These are phyloP conservation scores for Monosporascus sp. DNA, from an alignment of 2,329 filamentous ascomycete species.

Conservation along the genomic window DNA sequence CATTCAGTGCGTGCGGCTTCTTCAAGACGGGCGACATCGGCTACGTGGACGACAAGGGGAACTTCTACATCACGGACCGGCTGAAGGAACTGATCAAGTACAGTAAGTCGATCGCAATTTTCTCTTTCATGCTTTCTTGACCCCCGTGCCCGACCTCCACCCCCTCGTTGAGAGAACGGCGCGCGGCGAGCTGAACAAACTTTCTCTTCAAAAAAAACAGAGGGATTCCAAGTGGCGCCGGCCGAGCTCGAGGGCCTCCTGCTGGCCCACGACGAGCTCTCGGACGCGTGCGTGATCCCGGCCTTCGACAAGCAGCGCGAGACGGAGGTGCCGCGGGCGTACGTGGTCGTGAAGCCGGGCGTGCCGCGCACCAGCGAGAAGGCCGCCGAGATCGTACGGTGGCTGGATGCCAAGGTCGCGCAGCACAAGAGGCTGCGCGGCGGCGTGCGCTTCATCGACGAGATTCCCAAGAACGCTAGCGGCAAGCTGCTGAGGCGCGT, in stretches of 20 bases:
- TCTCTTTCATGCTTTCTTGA: neutral
- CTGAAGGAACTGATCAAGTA: conserved; percentile 64
- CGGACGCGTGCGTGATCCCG: conserved; percentile 59
- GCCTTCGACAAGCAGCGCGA: conserved; percentile 54
- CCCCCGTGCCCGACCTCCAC: neutral
- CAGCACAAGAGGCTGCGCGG: conserved; percentile 34
- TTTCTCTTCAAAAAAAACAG: conserved; percentile 47
- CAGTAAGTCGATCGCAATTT: conserved; percentile 34
- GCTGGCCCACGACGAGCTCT: conserved; percentile 35
- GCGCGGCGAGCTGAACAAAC: conserved; percentile 25
- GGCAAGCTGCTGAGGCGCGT: conserved; percentile 59
- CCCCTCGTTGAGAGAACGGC: neutral
- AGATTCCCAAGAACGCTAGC: conserved; percentile 57
- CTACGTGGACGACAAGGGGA: conserved; percentile 67
- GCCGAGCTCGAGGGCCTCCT: conserved; percentile 55
- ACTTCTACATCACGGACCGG: conserved; percentile 88
- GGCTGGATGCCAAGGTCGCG: conserved; percentile 32
- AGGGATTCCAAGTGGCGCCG: conserved; percentile 66
- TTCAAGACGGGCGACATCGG: conserved; percentile 90
- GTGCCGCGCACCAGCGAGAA: conserved; percentile 29
- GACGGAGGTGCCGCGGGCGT: conserved; percentile 65
- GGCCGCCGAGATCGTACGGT: conserved; percentile 32
- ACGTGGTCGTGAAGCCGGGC: conserved; percentile 46
- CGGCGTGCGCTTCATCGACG: conserved; percentile 41
- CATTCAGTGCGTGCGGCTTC: conserved; percentile 71